Evolutionary conservation across 2,329 filamentous ascomycete species (phyloP), one percentile per base, ranked within the genome.

Genomic region (Geosmithia putterillii): DNA sequence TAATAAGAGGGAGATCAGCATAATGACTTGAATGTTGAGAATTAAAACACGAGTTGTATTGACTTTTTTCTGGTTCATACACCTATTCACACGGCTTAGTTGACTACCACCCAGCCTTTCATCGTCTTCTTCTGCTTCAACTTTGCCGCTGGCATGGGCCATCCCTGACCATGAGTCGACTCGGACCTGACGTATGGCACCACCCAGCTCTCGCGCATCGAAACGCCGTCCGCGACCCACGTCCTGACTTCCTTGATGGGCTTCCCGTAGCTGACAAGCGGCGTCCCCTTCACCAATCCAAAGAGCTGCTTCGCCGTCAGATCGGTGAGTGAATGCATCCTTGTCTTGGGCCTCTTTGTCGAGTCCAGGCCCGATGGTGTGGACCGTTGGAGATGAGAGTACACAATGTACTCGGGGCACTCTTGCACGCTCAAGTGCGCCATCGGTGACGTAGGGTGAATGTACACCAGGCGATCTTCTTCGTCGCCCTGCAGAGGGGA

Each of bases 311-410:
- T 73, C 1, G 79, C 83, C 15, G 79, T 84, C 7, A 94, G 69
- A 22, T 89, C 78, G 2, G 88, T 90, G 18, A 98, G 71, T 3
- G 90, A 76, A 57, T 90, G 85, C 84, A 98, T 94, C 38, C 92
- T 70, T 23, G 87, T 88, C 63, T 84, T 87, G 17, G 81, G 71
- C 39, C 61, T 65, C 53, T 79, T 81, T 21, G 71, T 71, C 2
- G 62, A 57, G 19, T 69, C 63, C 0, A 71, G 64, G 4, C 76
- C 65, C 0, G 70, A 60, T 1, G 71, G 64, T 1, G 73, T 67
- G 3, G 78, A 68, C 45, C 80, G 79, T 57, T 95, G 89, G 3
- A 98, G 76, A 55, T 90, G 82, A 14, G 81, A 81, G 66, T 95
- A 98, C 17, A 95, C 71, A 45, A 96, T 73, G 57, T 90, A 96